Conservation (phyloP, 345 rosid species). For the Corymbia maculata region DNA sequence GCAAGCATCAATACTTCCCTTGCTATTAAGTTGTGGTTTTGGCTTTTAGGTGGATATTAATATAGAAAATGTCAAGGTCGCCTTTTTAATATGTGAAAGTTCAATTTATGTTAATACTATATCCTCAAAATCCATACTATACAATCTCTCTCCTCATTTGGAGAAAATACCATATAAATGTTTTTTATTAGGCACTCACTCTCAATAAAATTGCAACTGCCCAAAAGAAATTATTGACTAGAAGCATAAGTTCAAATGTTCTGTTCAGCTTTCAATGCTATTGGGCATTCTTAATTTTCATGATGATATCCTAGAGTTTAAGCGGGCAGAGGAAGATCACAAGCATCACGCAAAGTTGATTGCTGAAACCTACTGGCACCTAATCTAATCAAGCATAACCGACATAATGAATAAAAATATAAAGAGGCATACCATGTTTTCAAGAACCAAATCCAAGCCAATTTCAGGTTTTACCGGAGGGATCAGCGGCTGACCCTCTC, state of each 20-base stretch:
- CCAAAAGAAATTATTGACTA: neutral
- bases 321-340: neutral
- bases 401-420: neutral
- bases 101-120: no score
- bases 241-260: neutral
- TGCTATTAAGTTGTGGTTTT: neutral
- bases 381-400: neutral
- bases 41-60: neutral
- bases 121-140: neutral
- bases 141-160: neutral
- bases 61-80: neutral
- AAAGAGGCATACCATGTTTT: conserved; percentile 44
- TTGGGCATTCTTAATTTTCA: neutral
- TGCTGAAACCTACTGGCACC: neutral
- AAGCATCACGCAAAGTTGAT: neutral
- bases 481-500: conserved; percentile 49
- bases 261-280: neutral
- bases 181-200: neutral
- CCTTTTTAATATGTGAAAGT: neutral
- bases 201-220: neutral
- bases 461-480: conserved; percentile 57
- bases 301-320: neutral
- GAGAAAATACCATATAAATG: neutral
- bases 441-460: conserved; percentile 70
- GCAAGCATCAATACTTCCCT: neutral